Percentiles rank a stretch among this genome's conserved stretches.
phyloP scores from a whole-genome alignment of 805 yeast genomes.

The Pichia rugopelliculosa region DNA sequence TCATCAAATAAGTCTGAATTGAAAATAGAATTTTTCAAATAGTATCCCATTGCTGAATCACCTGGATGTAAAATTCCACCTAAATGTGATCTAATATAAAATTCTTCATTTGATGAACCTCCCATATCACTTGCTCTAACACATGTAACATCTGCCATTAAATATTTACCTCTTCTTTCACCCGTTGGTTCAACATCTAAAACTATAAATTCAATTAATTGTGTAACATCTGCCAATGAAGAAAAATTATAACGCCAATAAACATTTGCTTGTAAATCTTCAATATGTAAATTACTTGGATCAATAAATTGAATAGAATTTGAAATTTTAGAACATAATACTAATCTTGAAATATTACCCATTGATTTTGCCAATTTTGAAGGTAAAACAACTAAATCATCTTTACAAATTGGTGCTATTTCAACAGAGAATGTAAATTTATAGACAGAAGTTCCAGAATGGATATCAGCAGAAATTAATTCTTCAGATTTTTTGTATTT shows the following conservation, averaged over 20 bases:
- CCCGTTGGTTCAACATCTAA: constrained; percentile 94
- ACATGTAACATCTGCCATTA: constrained; percentile 83
- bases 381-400: constrained; percentile 89
- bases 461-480: constrained; percentile 85
- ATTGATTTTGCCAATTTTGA: constrained; percentile 73
- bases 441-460: constrained; percentile 78
- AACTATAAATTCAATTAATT: constrained; percentile 79
- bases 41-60: constrained; percentile 91
- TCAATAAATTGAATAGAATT: constrained; percentile 83
- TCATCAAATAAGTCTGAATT: constrained; percentile 81
- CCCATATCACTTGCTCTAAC: constrained; percentile 90
- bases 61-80: constrained; percentile 97
- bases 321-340: constrained; percentile 76
- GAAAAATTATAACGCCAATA: constrained; percentile 82
- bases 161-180: constrained; percentile 62
- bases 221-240: constrained; percentile 66
- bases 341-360: constrained; percentile 78
- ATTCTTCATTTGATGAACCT: constrained; percentile 64
- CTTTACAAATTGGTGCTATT: constrained; percentile 94
- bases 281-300: constrained; percentile 69
- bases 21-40: constrained; percentile 74
- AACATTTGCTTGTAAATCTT: constrained; percentile 61
- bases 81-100: constrained; percentile 80
- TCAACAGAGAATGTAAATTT: constrained; percentile 91
- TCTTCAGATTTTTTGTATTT: constrained; percentile 82